Evolutionary conservation across 371 early-diverging fungal genomes (phyloP).

Genomic region (Mortierella polycephala): DNA sequence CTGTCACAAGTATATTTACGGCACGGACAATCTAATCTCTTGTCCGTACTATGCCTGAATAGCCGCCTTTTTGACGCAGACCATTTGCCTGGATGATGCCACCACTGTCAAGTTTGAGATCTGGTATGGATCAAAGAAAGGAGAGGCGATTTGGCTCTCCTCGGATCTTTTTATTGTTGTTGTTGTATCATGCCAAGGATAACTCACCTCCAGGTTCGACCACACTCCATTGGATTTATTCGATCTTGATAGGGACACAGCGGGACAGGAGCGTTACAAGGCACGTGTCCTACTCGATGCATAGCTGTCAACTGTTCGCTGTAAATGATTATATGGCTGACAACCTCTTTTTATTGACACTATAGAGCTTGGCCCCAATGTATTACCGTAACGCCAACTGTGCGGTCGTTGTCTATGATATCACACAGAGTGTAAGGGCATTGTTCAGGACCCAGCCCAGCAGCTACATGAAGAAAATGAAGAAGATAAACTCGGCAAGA

Average conservation of each 20-base stretch:
- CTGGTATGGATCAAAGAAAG: constrained; percentile 64
- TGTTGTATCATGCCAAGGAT: no score
- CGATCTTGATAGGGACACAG: constrained; percentile 82
- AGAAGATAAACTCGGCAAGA: not conserved
- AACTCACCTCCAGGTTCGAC: no score
- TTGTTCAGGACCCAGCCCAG: not conserved
- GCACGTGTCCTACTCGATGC: constrained; percentile 45
- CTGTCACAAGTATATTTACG: constrained; percentile 9
- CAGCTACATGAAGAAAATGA: not conserved
- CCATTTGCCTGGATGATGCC: constrained; percentile 74
- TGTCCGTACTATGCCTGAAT: constrained; percentile 24
- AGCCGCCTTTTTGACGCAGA: constrained; percentile 89
- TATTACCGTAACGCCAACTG: constrained; percentile 98
- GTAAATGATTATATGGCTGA: not conserved
- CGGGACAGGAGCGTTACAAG: constrained; percentile 96
- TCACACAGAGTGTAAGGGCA: constrained; percentile 85
- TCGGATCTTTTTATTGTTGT: no score
- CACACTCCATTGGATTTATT: no score
- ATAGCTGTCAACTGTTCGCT: not conserved
- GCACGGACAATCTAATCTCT: not conserved
- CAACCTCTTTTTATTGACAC: not conserved
- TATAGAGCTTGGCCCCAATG: constrained; percentile 96
- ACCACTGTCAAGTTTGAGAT: constrained; percentile 88
- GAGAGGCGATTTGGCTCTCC: not conserved
- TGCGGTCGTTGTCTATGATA: constrained; percentile 97